phyloP scores from a whole-genome alignment of 1,284 basidiomycete genomes.

The Papiliotrema laurentii region DNA sequence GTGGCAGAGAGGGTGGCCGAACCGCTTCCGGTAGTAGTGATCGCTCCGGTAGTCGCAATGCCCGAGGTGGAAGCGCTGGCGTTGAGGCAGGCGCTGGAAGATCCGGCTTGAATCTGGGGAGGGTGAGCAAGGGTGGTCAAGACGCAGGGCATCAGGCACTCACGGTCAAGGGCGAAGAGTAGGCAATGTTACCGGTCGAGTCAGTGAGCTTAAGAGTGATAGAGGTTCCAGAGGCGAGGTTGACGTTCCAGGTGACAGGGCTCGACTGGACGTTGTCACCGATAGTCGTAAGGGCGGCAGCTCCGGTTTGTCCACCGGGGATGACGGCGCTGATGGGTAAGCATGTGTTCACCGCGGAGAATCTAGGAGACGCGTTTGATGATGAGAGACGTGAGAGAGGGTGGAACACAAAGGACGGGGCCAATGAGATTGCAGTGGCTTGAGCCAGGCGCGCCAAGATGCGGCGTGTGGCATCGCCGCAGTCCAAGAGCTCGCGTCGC shows the following conservation, averaged over 20 bases:
- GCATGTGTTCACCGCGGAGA: not conserved
- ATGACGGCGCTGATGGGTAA: constrained; percentile 29
- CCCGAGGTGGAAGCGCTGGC: constrained; percentile 17
- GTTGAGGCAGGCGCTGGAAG: constrained; percentile 7
- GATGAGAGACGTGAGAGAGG: not conserved
- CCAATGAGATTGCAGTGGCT: not conserved
- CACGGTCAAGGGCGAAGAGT: constrained; percentile 33
- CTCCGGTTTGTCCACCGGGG: constrained; percentile 34
- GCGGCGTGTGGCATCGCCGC: not conserved
- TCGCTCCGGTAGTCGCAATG: constrained; percentile 14
- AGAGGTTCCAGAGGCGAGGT: constrained; percentile 32
- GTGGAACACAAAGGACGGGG: not conserved
- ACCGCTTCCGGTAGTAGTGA: constrained; percentile 14
- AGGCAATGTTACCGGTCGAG: constrained; percentile 27
- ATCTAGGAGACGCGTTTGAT: not conserved
- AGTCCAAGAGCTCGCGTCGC: not conserved
- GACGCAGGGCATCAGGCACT: constrained; percentile 1
- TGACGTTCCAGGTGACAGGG: constrained; percentile 37
- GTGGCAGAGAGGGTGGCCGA: constrained; percentile 9
- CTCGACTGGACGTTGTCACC: constrained; percentile 12
- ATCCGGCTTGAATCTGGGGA: constrained; percentile 28
- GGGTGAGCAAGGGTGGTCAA: not conserved
- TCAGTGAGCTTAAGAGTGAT: constrained; percentile 40
- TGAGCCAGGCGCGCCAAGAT: not conserved
- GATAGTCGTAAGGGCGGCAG: constrained; percentile 29